Conservation (phyloP, 2,329 filamentous ascomycete genomes). For the Cercospora zeae-maydis region DNA sequence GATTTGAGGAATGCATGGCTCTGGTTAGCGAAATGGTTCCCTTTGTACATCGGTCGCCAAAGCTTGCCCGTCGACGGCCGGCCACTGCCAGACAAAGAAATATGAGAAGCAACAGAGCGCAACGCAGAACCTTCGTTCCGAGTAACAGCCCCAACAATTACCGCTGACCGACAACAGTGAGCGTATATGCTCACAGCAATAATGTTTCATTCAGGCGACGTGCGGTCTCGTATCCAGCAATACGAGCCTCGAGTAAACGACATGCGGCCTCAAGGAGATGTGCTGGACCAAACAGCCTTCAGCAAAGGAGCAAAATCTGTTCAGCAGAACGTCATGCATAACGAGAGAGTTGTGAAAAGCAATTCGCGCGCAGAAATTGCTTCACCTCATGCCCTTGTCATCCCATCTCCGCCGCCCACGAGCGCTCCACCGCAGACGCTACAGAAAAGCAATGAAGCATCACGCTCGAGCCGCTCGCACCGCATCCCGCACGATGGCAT, state of each 20-base stretch:
- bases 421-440: constrained; percentile 1
- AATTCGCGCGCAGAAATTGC: neutral
- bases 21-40: neutral
- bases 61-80: neutral
- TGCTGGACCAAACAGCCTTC: neutral
- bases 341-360: constrained; percentile 4
- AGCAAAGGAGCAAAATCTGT: neutral
- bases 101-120: neutral
- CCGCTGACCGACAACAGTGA: neutral
- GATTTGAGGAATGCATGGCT: neutral
- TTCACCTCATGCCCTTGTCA: neutral
- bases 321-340: constrained; percentile 1
- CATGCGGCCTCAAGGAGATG: neutral
- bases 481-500: no score
- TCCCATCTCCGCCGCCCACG: constrained; percentile 9
- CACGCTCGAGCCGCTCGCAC: no score
- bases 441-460: neutral
- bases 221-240: neutral
- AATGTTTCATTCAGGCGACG: neutral
- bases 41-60: constrained; percentile 1
- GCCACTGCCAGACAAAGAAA: neutral
- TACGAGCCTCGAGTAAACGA: neutral
- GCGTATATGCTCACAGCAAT: neutral
- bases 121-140: no score
- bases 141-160: no score